Percentiles rank a stretch among this genome's conserved stretches.
Evolutionary conservation across 2,329 filamentous ascomycete genomes (phyloP).

Genomic region (Corinectria fuckeliana): DNA sequence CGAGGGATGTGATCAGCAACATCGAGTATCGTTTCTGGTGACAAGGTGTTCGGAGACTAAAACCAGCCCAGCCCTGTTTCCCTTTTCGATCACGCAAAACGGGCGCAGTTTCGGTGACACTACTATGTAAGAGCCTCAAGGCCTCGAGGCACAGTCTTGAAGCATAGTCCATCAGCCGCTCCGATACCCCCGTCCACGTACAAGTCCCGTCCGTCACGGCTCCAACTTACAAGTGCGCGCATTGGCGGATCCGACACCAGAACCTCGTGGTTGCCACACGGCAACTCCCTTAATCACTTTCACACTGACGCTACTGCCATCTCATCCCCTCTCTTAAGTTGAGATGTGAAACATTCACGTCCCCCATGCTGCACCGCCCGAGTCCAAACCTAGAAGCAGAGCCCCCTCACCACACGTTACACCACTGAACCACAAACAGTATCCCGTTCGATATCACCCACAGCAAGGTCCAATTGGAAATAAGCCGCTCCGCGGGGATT

Average conservation of each 20-base stretch:
- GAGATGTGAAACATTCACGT: conserved; percentile 15
- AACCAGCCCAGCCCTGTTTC: neutral
- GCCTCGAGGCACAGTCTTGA: neutral
- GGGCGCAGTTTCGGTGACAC: neutral
- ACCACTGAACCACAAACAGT: neutral
- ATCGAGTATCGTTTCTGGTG: neutral
- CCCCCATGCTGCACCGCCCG: conserved; percentile 7
- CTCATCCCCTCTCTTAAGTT: neutral
- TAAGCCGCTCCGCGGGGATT: conserved; percentile 25
- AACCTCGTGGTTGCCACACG: conserved; percentile 17
- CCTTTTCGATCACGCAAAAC: neutral
- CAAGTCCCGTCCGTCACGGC: conserved; percentile 7
- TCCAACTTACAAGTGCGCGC: neutral
- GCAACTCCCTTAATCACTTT: neutral
- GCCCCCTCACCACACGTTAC: neutral
- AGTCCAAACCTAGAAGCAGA: conserved; percentile 9
- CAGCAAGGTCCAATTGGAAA: conserved; percentile 32
- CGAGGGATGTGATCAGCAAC: conserved; percentile 11
- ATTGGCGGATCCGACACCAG: neutral
- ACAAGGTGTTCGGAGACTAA: conserved; percentile 4
- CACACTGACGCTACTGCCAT: neutral
- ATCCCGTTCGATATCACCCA: conserved; percentile 20
- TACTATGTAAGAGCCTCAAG: too few relatives aligned
- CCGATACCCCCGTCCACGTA: conserved; percentile 20
- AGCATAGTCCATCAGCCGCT: neutral